A percentile compares a stretch with the other conserved stretches of the same genome.
Evolutionary conservation across 78 protist genomes (phyloP).

Genomic region (Dictyostelium firmibasis): DNA sequence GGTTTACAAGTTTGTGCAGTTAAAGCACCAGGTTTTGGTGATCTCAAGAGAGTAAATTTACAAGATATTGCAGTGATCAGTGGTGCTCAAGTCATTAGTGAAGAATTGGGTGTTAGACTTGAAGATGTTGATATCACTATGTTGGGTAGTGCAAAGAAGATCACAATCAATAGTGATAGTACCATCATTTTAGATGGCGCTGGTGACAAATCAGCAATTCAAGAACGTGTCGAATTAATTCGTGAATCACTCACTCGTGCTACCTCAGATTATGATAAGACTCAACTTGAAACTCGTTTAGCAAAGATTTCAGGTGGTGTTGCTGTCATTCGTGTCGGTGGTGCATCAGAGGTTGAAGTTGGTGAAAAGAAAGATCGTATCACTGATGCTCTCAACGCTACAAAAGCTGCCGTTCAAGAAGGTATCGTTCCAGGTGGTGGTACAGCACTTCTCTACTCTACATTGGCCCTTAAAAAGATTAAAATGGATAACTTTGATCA

Average conservation of each 20-base stretch:
- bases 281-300: constrained; percentile 96
- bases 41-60: constrained; percentile 93
- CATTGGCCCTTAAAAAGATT: constrained; percentile 70
- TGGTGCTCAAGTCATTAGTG: constrained; percentile 92
- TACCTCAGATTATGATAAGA: constrained; percentile 90
- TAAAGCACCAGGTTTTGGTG: constrained; percentile 99
- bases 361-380: constrained; percentile 99
- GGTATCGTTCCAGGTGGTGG: constrained; percentile 99
- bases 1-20: constrained; percentile 94
- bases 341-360: constrained; percentile 99
- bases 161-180: constrained; percentile 92
- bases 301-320: constrained; percentile 98
- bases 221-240: constrained; percentile 92
- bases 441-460: constrained; percentile 91
- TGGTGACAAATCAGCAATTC: constrained; percentile 91
- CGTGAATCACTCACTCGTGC: constrained; percentile 86
- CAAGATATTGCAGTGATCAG: constrained; percentile 98
- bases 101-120: constrained; percentile 76
- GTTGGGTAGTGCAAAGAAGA: constrained; percentile 94
- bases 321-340: constrained; percentile 99
- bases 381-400: constrained; percentile 99
- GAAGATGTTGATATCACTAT: constrained; percentile 72
- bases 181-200: constrained; percentile 97
- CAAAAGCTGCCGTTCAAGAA: constrained; percentile 99
- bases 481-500: constrained; percentile 90